A percentile compares a stretch with the other conserved stretches of the same genome.
phyloP scores from a whole-genome alignment of 345 rosid species.

The Barbarea vulgaris region DNA sequence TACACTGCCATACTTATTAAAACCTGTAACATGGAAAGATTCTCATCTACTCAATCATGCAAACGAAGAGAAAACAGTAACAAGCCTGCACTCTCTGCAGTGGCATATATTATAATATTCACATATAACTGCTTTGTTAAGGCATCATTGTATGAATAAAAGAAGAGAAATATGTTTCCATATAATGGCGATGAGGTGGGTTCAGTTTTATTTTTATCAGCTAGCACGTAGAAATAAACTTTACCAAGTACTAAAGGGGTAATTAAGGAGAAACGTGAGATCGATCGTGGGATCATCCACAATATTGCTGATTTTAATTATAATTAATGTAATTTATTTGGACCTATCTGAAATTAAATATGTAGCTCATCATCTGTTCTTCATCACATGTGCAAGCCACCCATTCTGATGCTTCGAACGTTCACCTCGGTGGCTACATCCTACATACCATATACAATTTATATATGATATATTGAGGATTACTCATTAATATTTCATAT shows the following conservation, averaged over 20 bases:
- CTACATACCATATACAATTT: neutral
- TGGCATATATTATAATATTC: slow-evolving; percentile 12
- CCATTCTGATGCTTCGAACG: slow-evolving; percentile 31
- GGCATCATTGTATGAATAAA: slow-evolving; percentile 11
- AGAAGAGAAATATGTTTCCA: neutral
- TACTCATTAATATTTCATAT: neutral
- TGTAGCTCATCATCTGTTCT: neutral
- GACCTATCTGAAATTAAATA: slow-evolving; percentile 36
- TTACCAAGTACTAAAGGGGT: slow-evolving; percentile 20
- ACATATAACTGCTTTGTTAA: neutral
- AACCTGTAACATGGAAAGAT: slow-evolving; percentile 71
- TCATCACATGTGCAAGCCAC: slow-evolving; percentile 39
- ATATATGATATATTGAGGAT: neutral
- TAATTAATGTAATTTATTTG: slow-evolving; percentile 17
- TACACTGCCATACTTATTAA: slow-evolving; percentile 14
- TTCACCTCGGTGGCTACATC: slow-evolving; percentile 31
- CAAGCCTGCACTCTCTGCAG: slow-evolving; percentile 39
- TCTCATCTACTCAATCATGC: slow-evolving; percentile 56
- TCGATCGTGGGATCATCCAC: slow-evolving; percentile 31
- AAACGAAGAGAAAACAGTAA: slow-evolving; percentile 36
- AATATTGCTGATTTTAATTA: slow-evolving; percentile 12
- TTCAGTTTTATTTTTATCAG: neutral
- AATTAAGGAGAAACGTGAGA: slow-evolving; percentile 30
- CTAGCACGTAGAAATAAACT: slow-evolving; percentile 18
- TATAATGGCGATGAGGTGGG: slow-evolving; percentile 38